Percentiles rank a stretch among this genome's conserved stretches.
These are phyloP conservation scores for Hypoxylon sp. DNA, from an alignment of 2,329 filamentous ascomycete genomes.

Conservation along the genomic window DNA sequence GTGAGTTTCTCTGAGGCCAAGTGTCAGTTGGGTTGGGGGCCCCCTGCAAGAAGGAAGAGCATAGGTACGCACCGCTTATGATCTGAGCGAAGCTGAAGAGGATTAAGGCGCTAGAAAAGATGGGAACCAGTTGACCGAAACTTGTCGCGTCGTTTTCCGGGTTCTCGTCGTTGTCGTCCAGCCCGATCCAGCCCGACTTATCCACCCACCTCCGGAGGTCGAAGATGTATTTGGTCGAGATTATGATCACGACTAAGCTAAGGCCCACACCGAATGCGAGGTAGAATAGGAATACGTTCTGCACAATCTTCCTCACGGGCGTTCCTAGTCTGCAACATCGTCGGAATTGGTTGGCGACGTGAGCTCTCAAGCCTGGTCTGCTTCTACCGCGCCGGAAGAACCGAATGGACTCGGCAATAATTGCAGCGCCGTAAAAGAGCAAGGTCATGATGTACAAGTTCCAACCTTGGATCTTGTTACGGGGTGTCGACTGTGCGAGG, in stretches of 20 bases:
- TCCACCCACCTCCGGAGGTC: constrained; percentile 48
- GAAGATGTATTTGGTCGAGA: constrained; percentile 47
- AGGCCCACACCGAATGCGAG: constrained; percentile 46
- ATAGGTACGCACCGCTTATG: constrained; percentile 45
- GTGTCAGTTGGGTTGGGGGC: background rate
- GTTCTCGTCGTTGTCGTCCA: constrained; percentile 37
- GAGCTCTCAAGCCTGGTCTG: constrained; percentile 37
- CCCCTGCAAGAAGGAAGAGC: background rate
- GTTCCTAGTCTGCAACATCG: constrained; percentile 19
- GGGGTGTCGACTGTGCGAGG: constrained; percentile 34
- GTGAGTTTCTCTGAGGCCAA: constrained; percentile 41
- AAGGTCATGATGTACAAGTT: constrained; percentile 45
- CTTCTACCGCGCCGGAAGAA: constrained; percentile 41
- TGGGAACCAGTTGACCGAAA: constrained; percentile 55
- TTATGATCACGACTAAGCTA: constrained; percentile 40
- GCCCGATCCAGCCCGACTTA: constrained; percentile 44
- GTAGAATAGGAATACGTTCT: constrained; percentile 40
- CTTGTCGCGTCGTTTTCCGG: constrained; percentile 52
- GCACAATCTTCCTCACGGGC: constrained; percentile 22
- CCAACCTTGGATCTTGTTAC: constrained; percentile 47
- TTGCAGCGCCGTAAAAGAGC: constrained; percentile 45
- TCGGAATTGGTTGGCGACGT: constrained; percentile 20
- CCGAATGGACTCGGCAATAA: constrained; percentile 42
- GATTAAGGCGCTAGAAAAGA: constrained; percentile 50
- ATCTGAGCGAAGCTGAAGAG: constrained; percentile 52